Percentiles rank a stretch among this genome's conserved stretches.
Evolutionary conservation across 805 yeast genomes (phyloP).

Genomic region (Candida nitratophila): DNA sequence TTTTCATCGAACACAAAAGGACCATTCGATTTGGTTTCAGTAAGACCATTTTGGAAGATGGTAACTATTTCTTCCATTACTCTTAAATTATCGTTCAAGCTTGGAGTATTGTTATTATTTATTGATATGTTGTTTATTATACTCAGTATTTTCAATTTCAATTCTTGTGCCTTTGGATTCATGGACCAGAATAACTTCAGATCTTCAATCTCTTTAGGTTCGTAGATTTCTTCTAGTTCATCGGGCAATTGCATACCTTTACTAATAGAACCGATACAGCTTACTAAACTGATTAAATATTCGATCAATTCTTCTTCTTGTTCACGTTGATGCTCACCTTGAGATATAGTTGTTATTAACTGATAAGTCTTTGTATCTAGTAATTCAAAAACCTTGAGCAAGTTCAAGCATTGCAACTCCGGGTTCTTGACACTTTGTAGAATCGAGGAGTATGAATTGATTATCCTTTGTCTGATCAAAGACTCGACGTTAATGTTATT

Average conservation of each 20-base stretch:
- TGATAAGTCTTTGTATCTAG: conserved; percentile 10
- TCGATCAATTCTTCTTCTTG: conserved; percentile 25
- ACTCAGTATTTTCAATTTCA: conserved; percentile 33
- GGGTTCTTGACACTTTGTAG: conserved; percentile 49
- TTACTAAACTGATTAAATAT: conserved; percentile 48
- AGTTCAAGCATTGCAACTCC: conserved; percentile 28
- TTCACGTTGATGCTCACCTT: conserved; percentile 7
- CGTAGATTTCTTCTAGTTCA: conserved; percentile 30
- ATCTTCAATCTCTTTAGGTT: conserved; percentile 22
- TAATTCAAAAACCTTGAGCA: conserved; percentile 16
- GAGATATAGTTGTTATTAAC: not conserved
- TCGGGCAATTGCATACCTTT: conserved; percentile 62
- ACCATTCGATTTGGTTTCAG: conserved; percentile 50
- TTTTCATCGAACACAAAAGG: conserved; percentile 52
- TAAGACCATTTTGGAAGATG: conserved; percentile 56
- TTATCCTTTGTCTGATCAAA: conserved; percentile 50
- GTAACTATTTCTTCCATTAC: conserved; percentile 58
- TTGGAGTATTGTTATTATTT: conserved; percentile 33
- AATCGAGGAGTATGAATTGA: conserved; percentile 56
- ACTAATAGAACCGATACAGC: conserved; percentile 64
- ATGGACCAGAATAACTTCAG: conserved; percentile 38
- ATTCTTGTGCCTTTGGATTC: conserved; percentile 32
- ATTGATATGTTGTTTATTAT: conserved; percentile 30
- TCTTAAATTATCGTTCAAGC: conserved; percentile 34
- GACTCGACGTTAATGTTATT: conserved; percentile 31